Evolutionary conservation across 2,329 filamentous ascomycete genomes (phyloP).

Genomic region (Phialophora verrucosa): DNA sequence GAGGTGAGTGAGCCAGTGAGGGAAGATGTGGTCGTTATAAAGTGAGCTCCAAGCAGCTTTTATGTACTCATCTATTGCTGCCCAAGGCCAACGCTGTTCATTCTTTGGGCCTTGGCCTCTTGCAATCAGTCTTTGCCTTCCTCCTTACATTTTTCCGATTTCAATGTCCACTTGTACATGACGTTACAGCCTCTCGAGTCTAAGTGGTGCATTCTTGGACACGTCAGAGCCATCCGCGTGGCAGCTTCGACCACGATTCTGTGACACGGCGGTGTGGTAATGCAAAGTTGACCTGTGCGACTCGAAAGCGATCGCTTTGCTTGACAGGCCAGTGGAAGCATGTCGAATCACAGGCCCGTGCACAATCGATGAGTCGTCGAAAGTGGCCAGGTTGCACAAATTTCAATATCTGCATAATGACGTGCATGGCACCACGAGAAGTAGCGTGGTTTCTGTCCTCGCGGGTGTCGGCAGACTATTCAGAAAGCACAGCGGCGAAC

Average conservation of each 20-base stretch:
- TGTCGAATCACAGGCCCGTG: background rate
- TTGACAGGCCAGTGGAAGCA: background rate
- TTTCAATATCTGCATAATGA: background rate
- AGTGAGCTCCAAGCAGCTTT: too few relatives aligned
- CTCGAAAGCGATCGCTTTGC: background rate
- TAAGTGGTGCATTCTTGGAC: background rate
- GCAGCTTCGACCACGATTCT: slow-evolving; percentile 3
- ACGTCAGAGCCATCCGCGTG: background rate
- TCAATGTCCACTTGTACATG: background rate
- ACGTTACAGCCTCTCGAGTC: background rate
- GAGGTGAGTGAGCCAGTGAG: too few relatives aligned
- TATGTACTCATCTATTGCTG: too few relatives aligned
- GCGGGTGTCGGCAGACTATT: background rate
- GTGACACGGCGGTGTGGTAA: background rate
- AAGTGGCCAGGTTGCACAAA: background rate
- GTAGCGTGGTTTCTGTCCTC: background rate
- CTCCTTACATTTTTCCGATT: background rate
- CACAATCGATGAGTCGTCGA: background rate
- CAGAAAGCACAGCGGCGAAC: background rate
- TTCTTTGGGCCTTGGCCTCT: background rate
- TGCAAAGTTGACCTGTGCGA: background rate
- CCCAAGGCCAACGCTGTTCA: background rate
- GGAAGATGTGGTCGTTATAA: too few relatives aligned
- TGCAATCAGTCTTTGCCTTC: background rate
- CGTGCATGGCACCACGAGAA: slow-evolving; percentile 3